Conservation (phyloP, 257 asterid species). For the Solanum ahanhuiri region DNA sequence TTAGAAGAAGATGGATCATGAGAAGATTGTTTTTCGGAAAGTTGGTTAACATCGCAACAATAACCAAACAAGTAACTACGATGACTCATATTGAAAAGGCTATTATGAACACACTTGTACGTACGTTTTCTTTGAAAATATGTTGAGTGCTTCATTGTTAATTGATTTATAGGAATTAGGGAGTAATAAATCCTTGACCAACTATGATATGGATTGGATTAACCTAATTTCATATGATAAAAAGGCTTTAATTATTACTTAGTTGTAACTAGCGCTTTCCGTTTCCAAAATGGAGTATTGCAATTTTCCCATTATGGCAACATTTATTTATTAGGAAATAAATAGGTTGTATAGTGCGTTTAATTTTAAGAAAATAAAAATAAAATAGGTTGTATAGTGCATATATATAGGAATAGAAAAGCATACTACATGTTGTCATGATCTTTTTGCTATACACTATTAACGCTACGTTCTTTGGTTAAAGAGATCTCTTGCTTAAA, state of each 20-base stretch:
- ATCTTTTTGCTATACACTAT: no score
- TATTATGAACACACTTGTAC: no score
- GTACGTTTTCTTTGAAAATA: not conserved
- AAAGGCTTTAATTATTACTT: not conserved
- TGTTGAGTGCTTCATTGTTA: not conserved
- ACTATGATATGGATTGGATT: not conserved
- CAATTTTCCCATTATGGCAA: not conserved
- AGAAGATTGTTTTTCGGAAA: not conserved
- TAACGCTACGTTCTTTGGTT: no score
- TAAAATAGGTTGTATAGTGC: not conserved
- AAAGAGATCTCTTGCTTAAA: no score
- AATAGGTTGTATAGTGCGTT: not conserved
- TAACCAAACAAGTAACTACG: not conserved
- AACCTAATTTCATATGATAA: not conserved
- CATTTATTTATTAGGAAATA: not conserved
- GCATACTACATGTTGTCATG: no score
- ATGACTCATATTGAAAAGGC: not conserved
- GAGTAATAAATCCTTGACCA: not conserved
- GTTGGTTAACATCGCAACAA: not conserved
- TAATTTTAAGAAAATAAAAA: no score
- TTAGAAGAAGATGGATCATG: not conserved
- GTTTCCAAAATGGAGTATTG: not conserved
- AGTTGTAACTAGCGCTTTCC: not conserved
- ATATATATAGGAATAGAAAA: no score
- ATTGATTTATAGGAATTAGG: not conserved